Conservation (phyloP, 139 green algal genomes). For the Tetradesmus lagerheimii region DNA sequence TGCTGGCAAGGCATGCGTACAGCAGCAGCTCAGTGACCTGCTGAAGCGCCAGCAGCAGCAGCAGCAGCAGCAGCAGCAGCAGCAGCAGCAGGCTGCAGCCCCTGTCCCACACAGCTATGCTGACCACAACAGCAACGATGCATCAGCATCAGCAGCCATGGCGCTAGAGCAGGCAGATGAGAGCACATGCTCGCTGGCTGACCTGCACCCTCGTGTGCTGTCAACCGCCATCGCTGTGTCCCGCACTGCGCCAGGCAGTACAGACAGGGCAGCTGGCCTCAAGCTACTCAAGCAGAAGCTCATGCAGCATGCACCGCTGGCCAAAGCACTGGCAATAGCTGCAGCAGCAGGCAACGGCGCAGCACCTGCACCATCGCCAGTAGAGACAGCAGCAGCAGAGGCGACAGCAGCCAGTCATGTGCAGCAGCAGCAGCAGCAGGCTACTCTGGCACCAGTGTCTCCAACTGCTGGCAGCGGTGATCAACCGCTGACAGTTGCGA, state of each 20-base stretch:
- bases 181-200: neutral
- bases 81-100: neutral
- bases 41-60: neutral
- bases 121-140: neutral
- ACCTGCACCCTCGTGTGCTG: neutral
- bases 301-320: neutral
- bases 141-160: neutral
- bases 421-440: conserved; percentile 20
- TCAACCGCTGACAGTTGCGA: neutral
- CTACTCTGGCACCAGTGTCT: neutral
- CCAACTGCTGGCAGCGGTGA: neutral
- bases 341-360: neutral
- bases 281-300: conserved; percentile 9
- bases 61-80: neutral
- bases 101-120: neutral
- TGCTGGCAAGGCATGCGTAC: neutral
- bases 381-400: neutral
- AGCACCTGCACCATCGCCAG: neutral
- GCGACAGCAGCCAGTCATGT: no score
- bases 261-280: neutral
- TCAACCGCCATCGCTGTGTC: conserved; percentile 18
- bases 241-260: neutral
- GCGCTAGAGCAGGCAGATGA: neutral
- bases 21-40: neutral
- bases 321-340: neutral